A percentile compares a stretch with the other conserved stretches of the same genome.
Evolutionary conservation across 2,329 filamentous ascomycete genomes (phyloP).

Genomic region (Elsinoe necatrix): DNA sequence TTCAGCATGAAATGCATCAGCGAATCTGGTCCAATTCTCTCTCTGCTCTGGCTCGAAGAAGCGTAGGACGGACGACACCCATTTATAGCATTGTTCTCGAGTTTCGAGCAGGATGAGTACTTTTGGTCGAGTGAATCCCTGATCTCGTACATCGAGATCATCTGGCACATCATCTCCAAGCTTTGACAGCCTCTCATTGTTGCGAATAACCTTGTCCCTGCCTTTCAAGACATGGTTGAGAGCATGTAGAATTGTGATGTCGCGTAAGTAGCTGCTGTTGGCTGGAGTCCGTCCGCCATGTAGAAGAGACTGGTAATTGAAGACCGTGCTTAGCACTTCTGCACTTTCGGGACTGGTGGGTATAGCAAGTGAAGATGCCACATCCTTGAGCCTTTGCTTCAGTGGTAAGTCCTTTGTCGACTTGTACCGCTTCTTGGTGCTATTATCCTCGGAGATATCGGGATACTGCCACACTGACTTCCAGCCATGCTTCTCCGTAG

Average conservation of each 20-base stretch:
- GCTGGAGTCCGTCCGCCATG: slow-evolving; percentile 62
- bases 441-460: not conserved
- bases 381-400: slow-evolving; percentile 59
- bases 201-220: slow-evolving; percentile 82
- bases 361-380: slow-evolving; percentile 46
- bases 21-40: slow-evolving; percentile 88
- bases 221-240: slow-evolving; percentile 93
- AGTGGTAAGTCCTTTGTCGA: slow-evolving; percentile 44
- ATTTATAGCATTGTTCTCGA: slow-evolving; percentile 71
- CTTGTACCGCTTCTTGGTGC: slow-evolving; percentile 15
- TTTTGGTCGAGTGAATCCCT: slow-evolving; percentile 92
- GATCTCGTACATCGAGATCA: slow-evolving; percentile 72
- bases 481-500: slow-evolving; percentile 16
- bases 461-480: slow-evolving; percentile 20
- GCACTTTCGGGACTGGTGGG: slow-evolving; percentile 56
- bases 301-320: slow-evolving; percentile 73
- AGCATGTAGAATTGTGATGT: slow-evolving; percentile 69
- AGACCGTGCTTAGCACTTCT: slow-evolving; percentile 61
- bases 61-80: slow-evolving; percentile 66
- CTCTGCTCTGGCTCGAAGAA: slow-evolving; percentile 80
- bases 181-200: slow-evolving; percentile 70
- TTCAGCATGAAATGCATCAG: slow-evolving; percentile 67
- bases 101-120: slow-evolving; percentile 86
- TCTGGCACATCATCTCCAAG: slow-evolving; percentile 47
- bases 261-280: slow-evolving; percentile 61